These are phyloP conservation scores for Diaporthe australafricana DNA, from an alignment of 2,329 filamentous ascomycete species.

Conservation along the genomic window DNA sequence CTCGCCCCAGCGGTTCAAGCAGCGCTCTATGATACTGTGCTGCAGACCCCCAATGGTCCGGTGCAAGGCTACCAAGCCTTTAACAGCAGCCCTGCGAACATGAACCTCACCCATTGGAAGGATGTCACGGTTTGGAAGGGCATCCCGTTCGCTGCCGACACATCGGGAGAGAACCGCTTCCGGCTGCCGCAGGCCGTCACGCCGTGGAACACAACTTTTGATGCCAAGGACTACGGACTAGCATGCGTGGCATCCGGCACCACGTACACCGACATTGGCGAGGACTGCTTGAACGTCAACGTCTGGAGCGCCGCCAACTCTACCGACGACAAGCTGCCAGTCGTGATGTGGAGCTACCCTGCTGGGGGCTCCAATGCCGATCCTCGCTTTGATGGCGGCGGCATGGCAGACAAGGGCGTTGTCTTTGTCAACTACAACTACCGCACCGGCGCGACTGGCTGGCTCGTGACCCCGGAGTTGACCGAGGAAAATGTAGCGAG, in stretches of 20 bases:
- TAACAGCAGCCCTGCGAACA: constrained; percentile 38
- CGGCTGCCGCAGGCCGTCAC: constrained; percentile 51
- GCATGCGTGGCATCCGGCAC: constrained; percentile 50
- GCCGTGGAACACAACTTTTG: constrained; percentile 41
- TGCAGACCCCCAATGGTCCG: constrained; percentile 38
- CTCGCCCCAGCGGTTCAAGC: constrained; percentile 31
- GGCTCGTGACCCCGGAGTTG: constrained; percentile 38
- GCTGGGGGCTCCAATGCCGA: constrained; percentile 64
- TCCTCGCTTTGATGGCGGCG: constrained; percentile 63
- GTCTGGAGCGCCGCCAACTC: constrained; percentile 52
- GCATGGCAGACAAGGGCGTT: constrained; percentile 67
- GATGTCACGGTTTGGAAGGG: constrained; percentile 62
- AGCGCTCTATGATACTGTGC: constrained; percentile 38
- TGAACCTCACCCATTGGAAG: constrained; percentile 42
- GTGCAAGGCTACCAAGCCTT: constrained; percentile 40
- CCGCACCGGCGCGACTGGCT: constrained; percentile 75
- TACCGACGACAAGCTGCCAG: constrained; percentile 51
- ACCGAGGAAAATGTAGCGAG: constrained; percentile 35
- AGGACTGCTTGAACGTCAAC: constrained; percentile 66
- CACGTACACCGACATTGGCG: constrained; percentile 45
- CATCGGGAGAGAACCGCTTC: constrained; percentile 57
- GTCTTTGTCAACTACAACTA: constrained; percentile 72
- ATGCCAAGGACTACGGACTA: constrained; percentile 51
- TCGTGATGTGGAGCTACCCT: constrained; percentile 64
- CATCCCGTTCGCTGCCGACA: constrained; percentile 59